Base-by-base conservation (phyloP, 2,329 filamentous ascomycete species). In the Beauveria varroae region DNA sequence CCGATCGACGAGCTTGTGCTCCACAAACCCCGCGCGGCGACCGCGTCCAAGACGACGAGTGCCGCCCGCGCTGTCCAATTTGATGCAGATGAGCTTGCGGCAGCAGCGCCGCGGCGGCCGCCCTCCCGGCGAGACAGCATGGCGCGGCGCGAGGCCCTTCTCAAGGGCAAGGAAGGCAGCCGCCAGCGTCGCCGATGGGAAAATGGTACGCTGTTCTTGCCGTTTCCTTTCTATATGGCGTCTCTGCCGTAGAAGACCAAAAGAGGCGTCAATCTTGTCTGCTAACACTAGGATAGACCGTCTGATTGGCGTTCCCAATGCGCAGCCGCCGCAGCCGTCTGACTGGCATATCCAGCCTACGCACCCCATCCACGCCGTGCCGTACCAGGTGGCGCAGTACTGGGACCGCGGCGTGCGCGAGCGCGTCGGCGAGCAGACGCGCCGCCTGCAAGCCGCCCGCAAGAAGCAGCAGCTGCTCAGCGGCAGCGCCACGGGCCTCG, bases 121-220 rank as follows among this genome's bases (percentile, higher is more conserved):
- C 78, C 70, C 0, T 80, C 80, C 20, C 73, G 76, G 37, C 73
- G 80, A 71, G 89, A 86, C 64, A 84, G 81, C 66, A 73, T 80
- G 72, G 75, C 76, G 60, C 76, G 83, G 57, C 86, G 93, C 20
- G 91, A 96, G 66, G 84, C 86, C 2, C 71, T 96, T 57, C 79
- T 95, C 37, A 96, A 92, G 77, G 93, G 93, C 61, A 96, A 96
- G 67, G 92, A 97, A 74, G 93, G 93, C 40, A 93, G 86, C 68
- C 84, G 93, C 41, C 87, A 93, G 69, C 82, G 93, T 55, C 87
- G 93, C 68, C 83, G 93, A 61, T 98, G 93, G 92, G 95, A 99
- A 79, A 99, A 98, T 74, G 90, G 91, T 96, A 81, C 61, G 37
- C n/a, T 46, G 5, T 18, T 26, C 12, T 24, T 30, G 4, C 3